Conservation (phyloP, 2,329 filamentous ascomycete genomes). For the Fusarium sp. region DNA sequence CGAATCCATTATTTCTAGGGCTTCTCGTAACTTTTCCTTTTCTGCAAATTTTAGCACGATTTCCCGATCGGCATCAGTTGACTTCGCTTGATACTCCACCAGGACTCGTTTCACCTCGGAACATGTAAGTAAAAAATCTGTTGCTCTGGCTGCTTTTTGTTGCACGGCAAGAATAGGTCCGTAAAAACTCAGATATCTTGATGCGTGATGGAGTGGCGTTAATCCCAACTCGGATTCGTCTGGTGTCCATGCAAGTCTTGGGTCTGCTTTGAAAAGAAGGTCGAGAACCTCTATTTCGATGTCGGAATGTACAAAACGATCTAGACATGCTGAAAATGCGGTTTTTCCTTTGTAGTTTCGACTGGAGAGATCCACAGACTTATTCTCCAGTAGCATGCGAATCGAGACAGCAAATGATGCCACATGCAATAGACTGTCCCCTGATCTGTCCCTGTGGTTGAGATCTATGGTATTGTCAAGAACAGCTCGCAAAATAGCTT, state of each 20-base stretch:
- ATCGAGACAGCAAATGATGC: accelerated
- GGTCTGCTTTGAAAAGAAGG: accelerated
- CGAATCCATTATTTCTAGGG: neutral
- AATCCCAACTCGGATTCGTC: accelerated
- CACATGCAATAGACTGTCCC: accelerated
- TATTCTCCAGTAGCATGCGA: accelerated
- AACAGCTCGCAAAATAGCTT: accelerated
- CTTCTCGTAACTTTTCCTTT: accelerated
- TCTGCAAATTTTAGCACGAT: accelerated
- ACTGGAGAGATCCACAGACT: accelerated
- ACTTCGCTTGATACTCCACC: accelerated
- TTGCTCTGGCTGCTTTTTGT: accelerated
- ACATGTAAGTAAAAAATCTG: neutral
- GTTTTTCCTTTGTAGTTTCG: neutral
- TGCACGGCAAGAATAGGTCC: too few relatives aligned
- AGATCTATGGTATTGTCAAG: accelerated
- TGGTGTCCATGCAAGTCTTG: neutral
- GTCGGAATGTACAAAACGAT: accelerated
- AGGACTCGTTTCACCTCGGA: neutral
- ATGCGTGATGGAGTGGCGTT: neutral
- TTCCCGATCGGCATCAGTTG: accelerated
- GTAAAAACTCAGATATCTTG: too few relatives aligned
- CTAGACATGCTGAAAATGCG: neutral
- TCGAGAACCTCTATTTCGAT: accelerated
- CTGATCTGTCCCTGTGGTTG: accelerated